Base-by-base conservation (phyloP, 768 basidiomycete genomes). In the Multifurca ochricompacta region DNA sequence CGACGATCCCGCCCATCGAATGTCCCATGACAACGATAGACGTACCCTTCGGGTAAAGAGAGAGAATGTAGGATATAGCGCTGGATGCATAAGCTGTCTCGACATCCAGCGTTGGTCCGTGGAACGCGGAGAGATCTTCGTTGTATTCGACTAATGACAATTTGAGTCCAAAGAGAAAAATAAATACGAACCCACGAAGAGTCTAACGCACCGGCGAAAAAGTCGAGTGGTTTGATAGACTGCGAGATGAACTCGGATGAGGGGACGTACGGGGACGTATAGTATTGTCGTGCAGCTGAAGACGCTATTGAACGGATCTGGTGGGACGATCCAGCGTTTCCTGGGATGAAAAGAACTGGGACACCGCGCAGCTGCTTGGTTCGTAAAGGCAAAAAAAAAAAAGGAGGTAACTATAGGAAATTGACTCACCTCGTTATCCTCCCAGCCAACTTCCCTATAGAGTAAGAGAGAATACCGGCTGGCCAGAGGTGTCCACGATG, bases 1-100 rank as follows among this genome's bases (percentile, higher is more conserved):
- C 91, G 4, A 95, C 92, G 43, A 95, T 72, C 9, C 96, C 96
- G 21, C 96, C 96, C 96, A 99, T 99, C 10, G 94, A 97, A 67
- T 98, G 95, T 2, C 88, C 96, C 67, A 98, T 72, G 54, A 98
- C 65, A 43, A 87, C 78, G 51, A 98, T 80, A 32, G 71, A 63
- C 3, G 87, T 83, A 49, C 77, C 66, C 13, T 70, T 56, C 2
- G 80, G 78, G 67, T 97, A 96, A 25, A 81, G 72, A 0, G 86
- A 83, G 35, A 93, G 78, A 58, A 97, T 87, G 64, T 87, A 89
- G 7, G 73, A 68, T 54, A 96, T 80, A 13, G 86, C 85, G 39
- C 75, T 72, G 31, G 78, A 70, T 11, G 89, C 76, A 69, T 91
- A 98, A 25, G 73, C 68, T 19, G 83, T 86, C 69, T 99, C 87